These are phyloP conservation scores for Saccharomyces jurei DNA, from an alignment of 805 yeast genomes.

Conservation along the genomic window DNA sequence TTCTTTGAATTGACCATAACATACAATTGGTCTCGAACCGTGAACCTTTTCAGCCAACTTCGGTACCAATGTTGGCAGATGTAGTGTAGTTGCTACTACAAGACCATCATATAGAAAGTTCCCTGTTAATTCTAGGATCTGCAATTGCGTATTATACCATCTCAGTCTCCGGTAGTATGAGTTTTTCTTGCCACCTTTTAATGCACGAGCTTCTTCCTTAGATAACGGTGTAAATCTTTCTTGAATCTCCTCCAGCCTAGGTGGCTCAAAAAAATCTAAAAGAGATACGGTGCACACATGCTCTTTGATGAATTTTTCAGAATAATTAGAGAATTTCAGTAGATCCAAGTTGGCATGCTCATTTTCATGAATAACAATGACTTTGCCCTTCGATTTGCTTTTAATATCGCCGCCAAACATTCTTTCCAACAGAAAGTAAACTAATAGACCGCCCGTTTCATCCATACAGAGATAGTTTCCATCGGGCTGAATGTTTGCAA, in stretches of 20 bases:
- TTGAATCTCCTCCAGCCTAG: slow-evolving; percentile 36
- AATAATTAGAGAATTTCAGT: slow-evolving; percentile 55
- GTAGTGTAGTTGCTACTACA: slow-evolving; percentile 63
- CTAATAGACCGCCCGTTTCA: slow-evolving; percentile 89
- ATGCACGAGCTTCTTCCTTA: slow-evolving; percentile 43
- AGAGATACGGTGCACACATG: slow-evolving; percentile 67
- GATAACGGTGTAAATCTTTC: slow-evolving; percentile 34
- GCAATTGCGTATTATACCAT: slow-evolving; percentile 34
- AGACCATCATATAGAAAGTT: slow-evolving; percentile 64
- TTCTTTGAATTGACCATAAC: slow-evolving; percentile 79
- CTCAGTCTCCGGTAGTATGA: slow-evolving; percentile 61
- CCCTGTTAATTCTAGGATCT: slow-evolving; percentile 43
- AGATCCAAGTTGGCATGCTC: slow-evolving; percentile 83
- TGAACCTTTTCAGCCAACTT: slow-evolving; percentile 54
- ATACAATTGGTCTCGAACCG: slow-evolving; percentile 82
- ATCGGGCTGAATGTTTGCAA: slow-evolving; percentile 80
- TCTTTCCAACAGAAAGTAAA: slow-evolving; percentile 80
- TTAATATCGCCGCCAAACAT: slow-evolving; percentile 47
- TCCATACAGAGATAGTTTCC: slow-evolving; percentile 84
- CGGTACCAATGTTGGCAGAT: slow-evolving; percentile 58
- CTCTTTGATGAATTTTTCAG: slow-evolving; percentile 41
- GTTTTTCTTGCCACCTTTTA: slow-evolving; percentile 52
- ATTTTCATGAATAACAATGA: slow-evolving; percentile 78
- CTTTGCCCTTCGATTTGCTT: slow-evolving; percentile 39
- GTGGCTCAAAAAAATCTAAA: slow-evolving; percentile 78